These are phyloP conservation scores for Diaporthe nobilis DNA, from an alignment of 2,329 filamentous ascomycete species.

Conservation along the genomic window DNA sequence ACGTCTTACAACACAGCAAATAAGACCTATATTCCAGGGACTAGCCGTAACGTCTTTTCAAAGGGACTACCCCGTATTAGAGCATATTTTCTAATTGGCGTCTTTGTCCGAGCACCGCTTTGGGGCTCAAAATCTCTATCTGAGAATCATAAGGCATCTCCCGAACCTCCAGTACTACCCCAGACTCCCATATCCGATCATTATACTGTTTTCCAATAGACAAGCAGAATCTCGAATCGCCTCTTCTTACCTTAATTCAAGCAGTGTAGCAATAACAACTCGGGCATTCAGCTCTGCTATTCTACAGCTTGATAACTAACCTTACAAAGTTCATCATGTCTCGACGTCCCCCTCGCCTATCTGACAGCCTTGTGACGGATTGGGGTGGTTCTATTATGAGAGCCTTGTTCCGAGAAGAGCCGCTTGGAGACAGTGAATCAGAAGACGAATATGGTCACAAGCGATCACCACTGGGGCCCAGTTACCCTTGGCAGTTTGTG, in stretches of 20 bases:
- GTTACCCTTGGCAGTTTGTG: slow-evolving; percentile 2
- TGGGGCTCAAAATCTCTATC: background rate
- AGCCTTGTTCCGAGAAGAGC: background rate
- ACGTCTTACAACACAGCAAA: background rate
- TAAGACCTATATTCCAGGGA: background rate
- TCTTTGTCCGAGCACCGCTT: slow-evolving; percentile 1
- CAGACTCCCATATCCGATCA: background rate
- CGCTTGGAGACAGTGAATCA: background rate
- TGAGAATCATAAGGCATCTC: background rate
- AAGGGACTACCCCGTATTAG: background rate
- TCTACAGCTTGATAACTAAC: background rate
- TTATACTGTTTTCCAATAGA: background rate
- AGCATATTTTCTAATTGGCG: background rate
- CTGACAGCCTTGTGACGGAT: background rate
- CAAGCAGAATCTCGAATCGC: background rate
- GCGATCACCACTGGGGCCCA: background rate
- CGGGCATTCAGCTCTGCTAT: background rate
- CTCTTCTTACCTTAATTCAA: background rate
- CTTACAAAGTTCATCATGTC: background rate
- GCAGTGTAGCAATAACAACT: background rate
- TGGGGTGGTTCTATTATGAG: slow-evolving; percentile 3
- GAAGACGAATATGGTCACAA: slow-evolving; percentile 4
- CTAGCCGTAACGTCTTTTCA: background rate
- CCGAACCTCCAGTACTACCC: background rate
- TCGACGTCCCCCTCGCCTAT: background rate